Conservation (phyloP, 2,329 filamentous ascomycete species). For the Ceratocystis smalleyi region DNA sequence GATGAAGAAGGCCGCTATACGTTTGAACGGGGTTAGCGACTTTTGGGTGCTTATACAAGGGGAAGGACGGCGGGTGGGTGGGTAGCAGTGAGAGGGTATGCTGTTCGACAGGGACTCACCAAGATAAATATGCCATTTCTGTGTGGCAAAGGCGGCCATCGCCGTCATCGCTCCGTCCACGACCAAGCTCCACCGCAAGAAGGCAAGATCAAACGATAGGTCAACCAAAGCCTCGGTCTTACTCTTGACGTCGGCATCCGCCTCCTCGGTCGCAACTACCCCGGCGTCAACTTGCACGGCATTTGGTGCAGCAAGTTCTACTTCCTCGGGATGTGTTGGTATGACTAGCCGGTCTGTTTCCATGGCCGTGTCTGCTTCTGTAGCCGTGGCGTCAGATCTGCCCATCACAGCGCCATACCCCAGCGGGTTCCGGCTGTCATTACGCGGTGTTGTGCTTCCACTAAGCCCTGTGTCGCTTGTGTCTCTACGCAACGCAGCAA, state of each 20-base stretch:
- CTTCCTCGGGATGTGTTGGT: slow-evolving; percentile 27
- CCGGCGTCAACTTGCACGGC: slow-evolving; percentile 31
- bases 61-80: accelerated
- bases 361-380: not conserved
- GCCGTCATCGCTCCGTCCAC: slow-evolving; percentile 50
- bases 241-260: slow-evolving; percentile 28
- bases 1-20: slow-evolving; percentile 43
- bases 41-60: not conserved
- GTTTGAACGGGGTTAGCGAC: not conserved
- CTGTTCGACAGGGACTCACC: slow-evolving; percentile 24
- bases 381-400: not conserved
- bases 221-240: slow-evolving; percentile 3
- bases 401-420: slow-evolving; percentile 9
- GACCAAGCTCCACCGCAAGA: slow-evolving; percentile 49
- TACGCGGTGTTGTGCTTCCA: slow-evolving; percentile 3
- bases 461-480: not conserved
- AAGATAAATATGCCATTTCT: slow-evolving; percentile 54
- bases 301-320: slow-evolving; percentile 28
- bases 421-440: slow-evolving; percentile 8
- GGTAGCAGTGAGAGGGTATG: not conserved
- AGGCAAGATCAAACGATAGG: slow-evolving; percentile 50
- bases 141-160: slow-evolving; percentile 43
- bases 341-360: slow-evolving; percentile 19
- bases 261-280: slow-evolving; percentile 21
- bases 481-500: slow-evolving; percentile 12